A percentile compares a stretch with the other conserved stretches of the same genome.
Conservation (phyloP, 139 green algal species). For the Eudorina sp. region DNA sequence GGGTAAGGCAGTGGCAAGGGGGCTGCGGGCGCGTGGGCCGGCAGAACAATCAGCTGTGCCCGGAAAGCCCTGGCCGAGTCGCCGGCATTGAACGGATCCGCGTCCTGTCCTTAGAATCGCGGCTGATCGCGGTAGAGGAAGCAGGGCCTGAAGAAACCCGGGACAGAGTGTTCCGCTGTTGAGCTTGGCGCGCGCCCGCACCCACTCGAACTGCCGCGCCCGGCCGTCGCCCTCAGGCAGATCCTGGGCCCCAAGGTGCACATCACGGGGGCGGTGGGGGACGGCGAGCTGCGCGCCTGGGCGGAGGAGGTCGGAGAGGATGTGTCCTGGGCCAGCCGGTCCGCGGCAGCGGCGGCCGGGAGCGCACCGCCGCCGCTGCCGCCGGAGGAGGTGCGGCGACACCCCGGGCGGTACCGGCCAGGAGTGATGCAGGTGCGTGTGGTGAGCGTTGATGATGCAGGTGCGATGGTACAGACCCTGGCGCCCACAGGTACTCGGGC, state of each 20-base stretch:
- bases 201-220: no score
- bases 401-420: not conserved
- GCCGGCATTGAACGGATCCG: no score
- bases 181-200: no score
- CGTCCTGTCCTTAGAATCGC: no score
- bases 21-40: not conserved
- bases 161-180: no score
- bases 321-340: not conserved
- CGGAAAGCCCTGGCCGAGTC: no score
- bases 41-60: not conserved
- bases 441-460: not conserved
- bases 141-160: no score
- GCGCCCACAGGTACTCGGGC: no score
- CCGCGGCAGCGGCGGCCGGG: not conserved
- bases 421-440: constrained; percentile 41
- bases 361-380: not conserved
- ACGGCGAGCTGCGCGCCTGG: constrained; percentile 12
- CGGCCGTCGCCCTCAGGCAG: constrained; percentile 35
- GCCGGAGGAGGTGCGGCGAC: not conserved
- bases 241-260: constrained; percentile 50
- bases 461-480: no score
- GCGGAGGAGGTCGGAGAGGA: constrained; percentile 51
- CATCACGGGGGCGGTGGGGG: constrained; percentile 24
- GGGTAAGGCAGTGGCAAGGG: not conserved
- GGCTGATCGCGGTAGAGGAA: no score